Conservation (phyloP, 2,329 filamentous ascomycete genomes). For the Ilyonectria destructans region DNA sequence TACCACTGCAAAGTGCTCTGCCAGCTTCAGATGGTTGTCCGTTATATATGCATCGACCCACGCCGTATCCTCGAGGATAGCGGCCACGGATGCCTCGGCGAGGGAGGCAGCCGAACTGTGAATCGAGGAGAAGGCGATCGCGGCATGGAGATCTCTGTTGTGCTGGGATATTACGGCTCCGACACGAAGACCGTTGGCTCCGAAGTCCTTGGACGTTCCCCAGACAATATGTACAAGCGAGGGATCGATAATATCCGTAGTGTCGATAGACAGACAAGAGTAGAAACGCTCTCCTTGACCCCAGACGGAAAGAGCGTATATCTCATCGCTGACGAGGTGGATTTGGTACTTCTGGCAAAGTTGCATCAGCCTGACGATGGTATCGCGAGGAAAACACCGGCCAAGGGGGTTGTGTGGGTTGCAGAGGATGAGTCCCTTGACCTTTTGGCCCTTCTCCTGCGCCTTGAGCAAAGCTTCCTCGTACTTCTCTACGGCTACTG, state of each 20-base stretch:
- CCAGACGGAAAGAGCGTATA: slow-evolving; percentile 64
- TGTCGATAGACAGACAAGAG: slow-evolving; percentile 64
- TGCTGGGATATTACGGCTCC: slow-evolving; percentile 67
- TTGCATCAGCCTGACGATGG: slow-evolving; percentile 59
- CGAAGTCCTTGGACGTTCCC: slow-evolving; percentile 68
- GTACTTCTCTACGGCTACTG: slow-evolving; percentile 60
- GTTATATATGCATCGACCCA: too few relatives aligned
- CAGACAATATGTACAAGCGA: slow-evolving; percentile 66
- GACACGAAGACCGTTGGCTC: slow-evolving; percentile 70
- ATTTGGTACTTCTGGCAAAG: slow-evolving; percentile 65
- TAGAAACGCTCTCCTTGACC: slow-evolving; percentile 54
- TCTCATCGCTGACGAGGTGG: slow-evolving; percentile 67
- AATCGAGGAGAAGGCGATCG: too few relatives aligned
- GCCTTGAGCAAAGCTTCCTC: slow-evolving; percentile 59
- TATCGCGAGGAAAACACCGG: slow-evolving; percentile 60
- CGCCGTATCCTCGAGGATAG: too few relatives aligned
- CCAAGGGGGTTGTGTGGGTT: slow-evolving; percentile 69
- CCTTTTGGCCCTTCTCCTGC: slow-evolving; percentile 55
- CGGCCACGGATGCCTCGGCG: too few relatives aligned
- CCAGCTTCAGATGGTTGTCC: too few relatives aligned
- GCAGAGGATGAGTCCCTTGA: slow-evolving; percentile 65
- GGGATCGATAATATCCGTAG: slow-evolving; percentile 61
- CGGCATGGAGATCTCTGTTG: too few relatives aligned
- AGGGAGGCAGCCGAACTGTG: too few relatives aligned
- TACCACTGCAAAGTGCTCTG: too few relatives aligned